Conservation (phyloP, 1,284 basidiomycete genomes). For the Exsudoporus floridanus region DNA sequence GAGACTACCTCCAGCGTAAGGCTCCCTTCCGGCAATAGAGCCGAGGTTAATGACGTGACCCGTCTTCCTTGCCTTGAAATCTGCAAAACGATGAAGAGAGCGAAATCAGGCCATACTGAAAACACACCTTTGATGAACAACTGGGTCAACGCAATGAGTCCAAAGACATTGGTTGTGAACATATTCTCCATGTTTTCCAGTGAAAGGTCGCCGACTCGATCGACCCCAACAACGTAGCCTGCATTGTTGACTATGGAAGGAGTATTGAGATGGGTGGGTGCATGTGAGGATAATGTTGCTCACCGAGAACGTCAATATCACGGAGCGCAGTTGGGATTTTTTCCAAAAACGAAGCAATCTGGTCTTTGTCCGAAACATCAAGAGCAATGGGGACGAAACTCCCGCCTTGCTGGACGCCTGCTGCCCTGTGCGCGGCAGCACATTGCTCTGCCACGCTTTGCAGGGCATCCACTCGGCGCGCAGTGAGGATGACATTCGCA, state of each 20-base stretch:
- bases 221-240: conserved; percentile 82
- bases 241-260: conserved; percentile 74
- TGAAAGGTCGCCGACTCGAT: conserved; percentile 78
- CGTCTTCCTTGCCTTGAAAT: conserved; percentile 84
- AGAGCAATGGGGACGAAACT: conserved; percentile 65
- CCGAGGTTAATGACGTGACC: conserved; percentile 98
- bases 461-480: conserved; percentile 66
- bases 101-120: background rate
- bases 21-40: conserved; percentile 87
- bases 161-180: conserved; percentile 92
- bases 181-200: conserved; percentile 80
- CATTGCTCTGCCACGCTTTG: conserved; percentile 67
- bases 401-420: conserved; percentile 70
- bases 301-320: conserved; percentile 75
- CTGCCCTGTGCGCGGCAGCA: conserved; percentile 65
- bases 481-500: conserved; percentile 74
- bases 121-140: conserved; percentile 66
- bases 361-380: conserved; percentile 73
- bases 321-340: conserved; percentile 68
- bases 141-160: conserved; percentile 83
- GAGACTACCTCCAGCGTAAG: conserved; percentile 86
- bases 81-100: conserved; percentile 38
- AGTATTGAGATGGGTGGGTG: background rate
- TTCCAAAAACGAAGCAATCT: conserved; percentile 65
- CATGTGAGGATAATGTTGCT: conserved; percentile 14